phyloP scores from a whole-genome alignment of 1,284 basidiomycete species.

The Apiotrichum siamense region DNA sequence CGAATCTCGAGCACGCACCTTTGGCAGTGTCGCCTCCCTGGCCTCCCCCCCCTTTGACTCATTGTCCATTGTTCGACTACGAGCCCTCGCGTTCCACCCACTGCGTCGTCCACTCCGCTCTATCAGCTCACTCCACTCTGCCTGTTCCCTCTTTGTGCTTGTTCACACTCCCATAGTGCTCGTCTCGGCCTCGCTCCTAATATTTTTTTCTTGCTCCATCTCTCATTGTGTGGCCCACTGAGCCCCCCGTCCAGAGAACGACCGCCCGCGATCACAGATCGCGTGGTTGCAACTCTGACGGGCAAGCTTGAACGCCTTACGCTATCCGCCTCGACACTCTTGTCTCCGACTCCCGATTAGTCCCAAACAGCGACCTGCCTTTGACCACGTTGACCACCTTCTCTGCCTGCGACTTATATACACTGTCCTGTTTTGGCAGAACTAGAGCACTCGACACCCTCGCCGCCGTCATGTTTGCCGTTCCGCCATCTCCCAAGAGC shows the following conservation, averaged over 20 bases:
- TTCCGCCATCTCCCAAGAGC: constrained; percentile 1
- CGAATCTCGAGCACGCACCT: no score
- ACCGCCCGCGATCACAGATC: constrained; percentile 1
- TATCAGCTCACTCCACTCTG: no score
- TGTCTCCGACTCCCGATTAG: not conserved
- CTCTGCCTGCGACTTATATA: not conserved
- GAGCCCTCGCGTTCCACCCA: no score
- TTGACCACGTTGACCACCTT: not conserved
- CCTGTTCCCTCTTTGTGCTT: not conserved
- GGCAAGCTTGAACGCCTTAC: not conserved
- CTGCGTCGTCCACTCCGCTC: no score
- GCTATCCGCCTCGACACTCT: not conserved
- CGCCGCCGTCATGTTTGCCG: not conserved
- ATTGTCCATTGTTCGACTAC: no score
- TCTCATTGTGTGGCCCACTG: not conserved
- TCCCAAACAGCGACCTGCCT: not conserved
- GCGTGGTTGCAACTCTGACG: constrained; percentile 5
- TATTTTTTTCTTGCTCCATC: not conserved
- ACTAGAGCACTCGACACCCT: no score
- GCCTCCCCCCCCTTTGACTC: no score
- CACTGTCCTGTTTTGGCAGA: no score
- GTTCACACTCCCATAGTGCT: not conserved
- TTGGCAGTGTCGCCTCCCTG: no score
- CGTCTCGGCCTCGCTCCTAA: not conserved
- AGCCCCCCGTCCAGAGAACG: constrained; percentile 2